A percentile compares a stretch with the other conserved stretches of the same genome.
phyloP scores from a whole-genome alignment of 2,329 filamentous ascomycete genomes.

The Clonostachys rosea region DNA sequence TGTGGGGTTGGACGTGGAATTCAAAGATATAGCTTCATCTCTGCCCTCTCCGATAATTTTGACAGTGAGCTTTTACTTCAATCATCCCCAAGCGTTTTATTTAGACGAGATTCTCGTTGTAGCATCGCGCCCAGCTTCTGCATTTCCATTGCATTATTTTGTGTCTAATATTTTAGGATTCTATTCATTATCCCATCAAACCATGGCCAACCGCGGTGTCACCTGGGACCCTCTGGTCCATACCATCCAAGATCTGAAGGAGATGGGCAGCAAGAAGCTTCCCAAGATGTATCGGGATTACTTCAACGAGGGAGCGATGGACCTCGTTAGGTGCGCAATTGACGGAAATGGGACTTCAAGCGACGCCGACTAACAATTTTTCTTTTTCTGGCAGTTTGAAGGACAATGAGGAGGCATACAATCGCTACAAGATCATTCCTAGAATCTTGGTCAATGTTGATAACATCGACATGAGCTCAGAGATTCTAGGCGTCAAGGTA shows the following conservation, averaged over 20 bases:
- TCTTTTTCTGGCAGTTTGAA: constrained; percentile 31
- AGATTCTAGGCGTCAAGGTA: constrained; percentile 22
- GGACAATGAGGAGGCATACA: constrained; percentile 48
- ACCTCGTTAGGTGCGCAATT: constrained; percentile 18
- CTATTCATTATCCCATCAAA: too few species aligned
- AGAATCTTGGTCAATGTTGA: constrained; percentile 14
- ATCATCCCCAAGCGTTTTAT: too few species aligned
- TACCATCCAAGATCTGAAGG: constrained; percentile 1
- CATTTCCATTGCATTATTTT: too few species aligned
- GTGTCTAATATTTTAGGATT: too few species aligned
- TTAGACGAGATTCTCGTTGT: too few species aligned
- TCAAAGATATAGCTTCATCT: too few species aligned
- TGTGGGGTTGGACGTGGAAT: too few species aligned
- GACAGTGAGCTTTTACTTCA: too few species aligned
- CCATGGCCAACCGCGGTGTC: constrained; percentile 5
- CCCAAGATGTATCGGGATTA: constrained; percentile 19
- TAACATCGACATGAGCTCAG: constrained; percentile 9
- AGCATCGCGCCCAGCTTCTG: too few species aligned
- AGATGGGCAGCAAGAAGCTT: not conserved
- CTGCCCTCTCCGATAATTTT: too few species aligned
- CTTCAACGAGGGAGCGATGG: constrained; percentile 54
- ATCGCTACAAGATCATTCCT: constrained; percentile 42
- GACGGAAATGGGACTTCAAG: not conserved
- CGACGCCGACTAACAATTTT: constrained; percentile 11
- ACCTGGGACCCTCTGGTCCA: constrained; percentile 5